phyloP scores from a whole-genome alignment of 2,329 filamentous ascomycete genomes.

The Penicillium rolfsii region DNA sequence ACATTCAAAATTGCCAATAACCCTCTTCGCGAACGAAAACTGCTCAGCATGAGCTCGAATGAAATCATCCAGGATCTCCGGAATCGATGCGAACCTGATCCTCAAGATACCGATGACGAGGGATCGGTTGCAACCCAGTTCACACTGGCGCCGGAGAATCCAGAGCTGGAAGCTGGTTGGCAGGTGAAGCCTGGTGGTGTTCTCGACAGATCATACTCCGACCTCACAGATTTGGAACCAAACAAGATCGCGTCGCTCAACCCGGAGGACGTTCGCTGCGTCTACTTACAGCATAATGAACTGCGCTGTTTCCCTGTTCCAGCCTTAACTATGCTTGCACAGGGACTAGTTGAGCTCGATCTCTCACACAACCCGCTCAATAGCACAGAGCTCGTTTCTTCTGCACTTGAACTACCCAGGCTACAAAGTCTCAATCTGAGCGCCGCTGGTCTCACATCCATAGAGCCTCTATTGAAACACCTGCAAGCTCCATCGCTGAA shows the following conservation, averaged over 20 bases:
- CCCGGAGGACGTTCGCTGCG: conserved; percentile 54
- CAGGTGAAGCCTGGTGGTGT: conserved; percentile 49
- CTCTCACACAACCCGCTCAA: conserved; percentile 74
- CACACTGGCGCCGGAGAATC: conserved; percentile 51
- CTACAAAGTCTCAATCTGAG: conserved; percentile 77
- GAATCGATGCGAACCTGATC: conserved; percentile 62
- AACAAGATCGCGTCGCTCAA: conserved; percentile 51
- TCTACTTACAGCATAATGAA: conserved; percentile 77
- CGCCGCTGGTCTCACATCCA: conserved; percentile 71
- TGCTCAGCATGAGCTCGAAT: conserved; percentile 76
- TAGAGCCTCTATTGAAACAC: conserved; percentile 66
- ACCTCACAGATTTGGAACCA: conserved; percentile 60
- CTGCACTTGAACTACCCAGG: conserved; percentile 69
- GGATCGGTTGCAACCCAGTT: conserved; percentile 48
- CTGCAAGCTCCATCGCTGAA: conserved; percentile 75
- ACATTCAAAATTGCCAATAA: conserved; percentile 84
- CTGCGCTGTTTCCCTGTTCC: conserved; percentile 69
- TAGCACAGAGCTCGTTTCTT: conserved; percentile 66
- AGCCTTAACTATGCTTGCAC: conserved; percentile 70
- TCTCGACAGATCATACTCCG: conserved; percentile 70
- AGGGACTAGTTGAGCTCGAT: conserved; percentile 71
- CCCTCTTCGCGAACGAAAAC: conserved; percentile 84
- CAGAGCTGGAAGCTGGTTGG: conserved; percentile 37
- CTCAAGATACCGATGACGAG: conserved; percentile 43
- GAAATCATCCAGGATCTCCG: conserved; percentile 77